Conservation (phyloP, 768 basidiomycete species). For the Mycena olivaceomarginata region DNA sequence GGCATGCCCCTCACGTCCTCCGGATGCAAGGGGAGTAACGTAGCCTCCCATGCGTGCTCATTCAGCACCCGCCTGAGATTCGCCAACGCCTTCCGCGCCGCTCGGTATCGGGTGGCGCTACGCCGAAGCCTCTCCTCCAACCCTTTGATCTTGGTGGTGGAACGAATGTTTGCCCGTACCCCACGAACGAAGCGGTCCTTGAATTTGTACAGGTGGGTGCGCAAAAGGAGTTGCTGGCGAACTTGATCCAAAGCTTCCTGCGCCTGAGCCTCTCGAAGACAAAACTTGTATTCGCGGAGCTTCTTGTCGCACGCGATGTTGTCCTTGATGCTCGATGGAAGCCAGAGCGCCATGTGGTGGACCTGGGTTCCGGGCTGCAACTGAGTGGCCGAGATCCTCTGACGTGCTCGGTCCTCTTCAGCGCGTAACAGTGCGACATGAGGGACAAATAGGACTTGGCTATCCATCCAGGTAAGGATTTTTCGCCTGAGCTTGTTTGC, state of each 20-base stretch:
- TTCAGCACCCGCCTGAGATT: slow-evolving; percentile 33
- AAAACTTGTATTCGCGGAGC: slow-evolving; percentile 48
- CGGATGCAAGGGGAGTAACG: slow-evolving; percentile 38
- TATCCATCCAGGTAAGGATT: slow-evolving; percentile 30
- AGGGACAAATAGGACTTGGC: slow-evolving; percentile 23
- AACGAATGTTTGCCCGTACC: slow-evolving; percentile 49
- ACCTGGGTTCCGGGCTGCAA: slow-evolving; percentile 27
- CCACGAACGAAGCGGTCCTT: slow-evolving; percentile 53
- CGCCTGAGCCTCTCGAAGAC: slow-evolving; percentile 54
- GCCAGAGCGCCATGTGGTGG: slow-evolving; percentile 29
- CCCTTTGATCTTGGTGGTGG: slow-evolving; percentile 40
- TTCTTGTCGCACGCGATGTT: not conserved
- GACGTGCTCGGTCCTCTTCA: slow-evolving; percentile 9
- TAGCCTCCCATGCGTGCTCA: slow-evolving; percentile 43
- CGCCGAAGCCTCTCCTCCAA: slow-evolving; percentile 9
- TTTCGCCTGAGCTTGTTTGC: slow-evolving; percentile 32
- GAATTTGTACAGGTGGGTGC: slow-evolving; percentile 52
- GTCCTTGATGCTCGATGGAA: slow-evolving; percentile 25
- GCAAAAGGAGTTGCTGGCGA: slow-evolving; percentile 51
- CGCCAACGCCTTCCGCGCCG: slow-evolving; percentile 15
- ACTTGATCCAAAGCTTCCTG: slow-evolving; percentile 52
- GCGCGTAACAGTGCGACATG: slow-evolving; percentile 19
- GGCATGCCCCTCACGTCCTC: slow-evolving; percentile 29
- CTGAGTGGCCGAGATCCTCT: slow-evolving; percentile 9
- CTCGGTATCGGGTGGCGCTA: not conserved